Evolutionary conservation across 1,139 yeast genomes (phyloP), one percentile per base, ranked within the genome.

Genomic region (Yamadazyma trypodendri): DNA sequence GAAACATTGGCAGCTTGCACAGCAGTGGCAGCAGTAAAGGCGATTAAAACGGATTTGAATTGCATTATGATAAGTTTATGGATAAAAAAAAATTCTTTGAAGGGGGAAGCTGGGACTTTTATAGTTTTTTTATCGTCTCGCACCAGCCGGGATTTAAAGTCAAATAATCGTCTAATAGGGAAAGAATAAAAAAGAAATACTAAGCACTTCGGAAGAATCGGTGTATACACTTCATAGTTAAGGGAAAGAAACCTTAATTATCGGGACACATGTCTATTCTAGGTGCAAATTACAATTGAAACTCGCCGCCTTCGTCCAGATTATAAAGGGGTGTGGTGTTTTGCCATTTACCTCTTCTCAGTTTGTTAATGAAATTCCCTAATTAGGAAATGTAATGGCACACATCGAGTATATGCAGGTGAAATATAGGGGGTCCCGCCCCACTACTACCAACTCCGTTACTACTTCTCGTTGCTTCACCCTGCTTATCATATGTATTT

Each of bases 21-120:
- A 46, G 65, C 69, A 42, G 72, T 51, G 53, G 52, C 63, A 45
- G 70, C 71, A 49, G 72, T 60, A 54, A 66, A 60, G 50, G 72
- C 69, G 55, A 66, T 50, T 54, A 65, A 57, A 55, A 65, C 61
- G 48, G 67, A 54, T 55, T 59, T 54, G 66, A 66, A 65, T 65
- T 67, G 72, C 73, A 67, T 67, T 57, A 41, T 57, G 25, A 15
- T 15, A 27, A 12, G 15, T 27, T 15, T 24, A 5, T 24, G 4
- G 20, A 15, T 11, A 24, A 24, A 34, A 29, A 25, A 32, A 37
- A 43, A 41, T 22, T 21, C 28, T 34, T 21, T 24, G 22, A 14
- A 27, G 41, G 39, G 42, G 48, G 35, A 34, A 20, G 11, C 23
- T 23, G 18, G 35, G 39, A 35, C 21, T 39, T 45, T 41, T 45